These are phyloP conservation scores for Ammopiptanthus mongolicus DNA, from an alignment of 306 rosid species.

Conservation along the genomic window DNA sequence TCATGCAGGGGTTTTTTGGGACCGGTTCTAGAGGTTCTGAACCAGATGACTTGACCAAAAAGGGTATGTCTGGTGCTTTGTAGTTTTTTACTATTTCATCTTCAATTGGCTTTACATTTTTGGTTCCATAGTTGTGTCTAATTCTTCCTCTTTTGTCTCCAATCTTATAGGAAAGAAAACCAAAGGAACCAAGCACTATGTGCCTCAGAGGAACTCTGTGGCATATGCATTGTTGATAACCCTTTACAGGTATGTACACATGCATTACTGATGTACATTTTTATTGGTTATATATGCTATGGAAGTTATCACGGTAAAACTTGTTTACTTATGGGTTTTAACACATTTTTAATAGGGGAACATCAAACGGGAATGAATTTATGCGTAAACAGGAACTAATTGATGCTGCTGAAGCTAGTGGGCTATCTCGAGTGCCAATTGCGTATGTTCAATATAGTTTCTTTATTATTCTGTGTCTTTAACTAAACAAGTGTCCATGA, in stretches of 20 bases:
- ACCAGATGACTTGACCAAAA: conserved; percentile 47
- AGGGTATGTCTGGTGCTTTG: conserved; percentile 36
- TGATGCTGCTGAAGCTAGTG: conserved; percentile 94
- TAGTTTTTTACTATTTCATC: neutral
- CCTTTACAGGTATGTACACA: conserved; percentile 54
- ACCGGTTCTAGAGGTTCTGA: conserved; percentile 43
- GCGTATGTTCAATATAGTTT: conserved; percentile 42
- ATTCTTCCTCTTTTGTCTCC: neutral
- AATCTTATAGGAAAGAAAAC: conserved; percentile 48
- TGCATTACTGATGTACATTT: neutral
- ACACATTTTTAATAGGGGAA: conserved; percentile 48
- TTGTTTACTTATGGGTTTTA: conserved; percentile 17
- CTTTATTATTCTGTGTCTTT: neutral
- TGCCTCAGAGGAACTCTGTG: conserved; percentile 84
- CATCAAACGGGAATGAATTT: conserved; percentile 68
- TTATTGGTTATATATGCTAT: neutral
- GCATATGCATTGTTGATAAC: conserved; percentile 78
- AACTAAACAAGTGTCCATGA: neutral
- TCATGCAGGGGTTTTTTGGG: conserved; percentile 76
- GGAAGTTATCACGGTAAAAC: neutral
- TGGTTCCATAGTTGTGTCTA: neutral
- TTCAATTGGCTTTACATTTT: neutral
- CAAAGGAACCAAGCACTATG: conserved; percentile 52
- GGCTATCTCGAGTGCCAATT: conserved; percentile 76
- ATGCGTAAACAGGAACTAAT: conserved; percentile 90